Evolutionary conservation across 495 filamentous ascomycete species (phyloP).

Genomic region (Trichoderma orchidacearum): DNA sequence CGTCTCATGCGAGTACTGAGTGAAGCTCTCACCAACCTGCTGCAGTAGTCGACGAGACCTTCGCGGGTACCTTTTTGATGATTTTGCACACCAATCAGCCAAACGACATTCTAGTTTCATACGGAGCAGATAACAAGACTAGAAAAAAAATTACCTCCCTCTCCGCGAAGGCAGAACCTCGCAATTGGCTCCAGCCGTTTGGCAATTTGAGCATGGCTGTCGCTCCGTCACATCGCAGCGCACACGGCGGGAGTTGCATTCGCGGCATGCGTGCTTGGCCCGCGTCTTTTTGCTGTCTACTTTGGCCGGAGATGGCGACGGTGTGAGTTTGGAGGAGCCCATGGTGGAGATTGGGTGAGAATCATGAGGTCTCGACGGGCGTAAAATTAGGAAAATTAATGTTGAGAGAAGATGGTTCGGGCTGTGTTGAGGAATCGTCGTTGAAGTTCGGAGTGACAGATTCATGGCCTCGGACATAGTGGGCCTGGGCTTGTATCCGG

Average conservation of each 20-base stretch:
- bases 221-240: conserved; percentile 31
- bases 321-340: not conserved
- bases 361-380: not conserved
- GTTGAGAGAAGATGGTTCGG: not conserved
- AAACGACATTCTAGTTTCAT: too few species aligned
- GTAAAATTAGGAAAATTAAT: not conserved
- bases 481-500: not conserved
- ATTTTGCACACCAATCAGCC: too few species aligned
- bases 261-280: conserved; percentile 30
- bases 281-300: conserved; percentile 8
- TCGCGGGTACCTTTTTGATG: not conserved
- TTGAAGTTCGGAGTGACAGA: not conserved
- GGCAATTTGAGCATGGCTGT: conserved; percentile 32
- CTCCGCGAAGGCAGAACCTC: conserved; percentile 29
- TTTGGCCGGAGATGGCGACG: not conserved
- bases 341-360: not conserved
- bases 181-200: conserved; percentile 21
- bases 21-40: not conserved
- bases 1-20: not conserved
- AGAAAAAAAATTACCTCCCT: too few species aligned
- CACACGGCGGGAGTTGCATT: conserved; percentile 32
- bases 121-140: too few species aligned
- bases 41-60: not conserved
- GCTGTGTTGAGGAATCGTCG: not conserved
- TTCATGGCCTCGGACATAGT: not conserved